Percentiles rank a stretch among this genome's conserved stretches.
Evolutionary conservation across 257 asterid species (phyloP).

Genomic region (Striga asiatica): DNA sequence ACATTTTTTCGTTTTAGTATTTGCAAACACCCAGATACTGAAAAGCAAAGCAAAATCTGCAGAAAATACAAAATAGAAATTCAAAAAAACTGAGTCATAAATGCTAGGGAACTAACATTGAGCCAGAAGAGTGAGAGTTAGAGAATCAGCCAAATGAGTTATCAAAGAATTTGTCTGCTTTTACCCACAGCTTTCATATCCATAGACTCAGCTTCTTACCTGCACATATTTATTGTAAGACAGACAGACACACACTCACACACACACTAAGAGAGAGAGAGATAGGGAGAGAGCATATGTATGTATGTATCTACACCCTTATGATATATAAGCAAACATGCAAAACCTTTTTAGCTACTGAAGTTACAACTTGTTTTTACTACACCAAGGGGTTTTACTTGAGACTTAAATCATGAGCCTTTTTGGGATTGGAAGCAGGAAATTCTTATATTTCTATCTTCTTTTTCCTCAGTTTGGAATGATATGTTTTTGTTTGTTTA

Average conservation of each 20-base stretch:
- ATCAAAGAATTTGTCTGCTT: conserved; percentile 18
- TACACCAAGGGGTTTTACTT: background rate
- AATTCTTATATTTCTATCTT: too few species aligned
- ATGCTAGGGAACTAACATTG: background rate
- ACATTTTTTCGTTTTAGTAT: background rate
- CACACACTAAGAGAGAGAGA: conserved; percentile 5
- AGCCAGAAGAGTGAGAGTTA: conserved; percentile 12
- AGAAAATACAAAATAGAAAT: background rate
- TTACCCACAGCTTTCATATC: conserved; percentile 22
- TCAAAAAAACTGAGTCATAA: background rate
- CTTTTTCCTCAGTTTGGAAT: background rate
- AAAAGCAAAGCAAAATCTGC: background rate
- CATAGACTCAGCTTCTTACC: conserved; percentile 7
- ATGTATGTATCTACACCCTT: background rate
- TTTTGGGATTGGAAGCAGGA: conserved; percentile 44
- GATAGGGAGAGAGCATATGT: background rate
- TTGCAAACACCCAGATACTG: too few species aligned
- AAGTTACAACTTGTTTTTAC: background rate
- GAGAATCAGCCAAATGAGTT: conserved; percentile 11
- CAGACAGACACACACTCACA: too few species aligned
- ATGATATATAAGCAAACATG: background rate
- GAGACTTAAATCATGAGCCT: conserved; percentile 26
- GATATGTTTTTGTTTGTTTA: background rate
- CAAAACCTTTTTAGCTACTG: background rate
- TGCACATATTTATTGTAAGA: conserved; percentile 6